A percentile compares a stretch with the other conserved stretches of the same genome.
phyloP scores from a whole-genome alignment of 2,329 filamentous ascomycete genomes.

The Salinomyces thailandicus region DNA sequence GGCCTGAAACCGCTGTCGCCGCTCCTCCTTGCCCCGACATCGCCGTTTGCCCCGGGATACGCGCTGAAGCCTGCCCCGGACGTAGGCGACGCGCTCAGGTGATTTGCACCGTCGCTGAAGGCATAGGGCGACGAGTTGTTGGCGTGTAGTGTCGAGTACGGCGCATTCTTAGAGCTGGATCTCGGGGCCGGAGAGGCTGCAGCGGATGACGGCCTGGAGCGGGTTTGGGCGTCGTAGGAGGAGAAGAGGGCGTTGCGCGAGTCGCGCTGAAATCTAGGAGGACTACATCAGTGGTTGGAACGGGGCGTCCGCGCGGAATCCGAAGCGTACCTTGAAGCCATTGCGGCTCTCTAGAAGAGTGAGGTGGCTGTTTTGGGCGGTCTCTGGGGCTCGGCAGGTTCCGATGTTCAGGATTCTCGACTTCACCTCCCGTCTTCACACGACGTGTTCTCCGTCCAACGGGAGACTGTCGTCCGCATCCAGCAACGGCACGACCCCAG shows the following conservation, averaged over 20 bases:
- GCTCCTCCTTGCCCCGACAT: conserved; percentile 11
- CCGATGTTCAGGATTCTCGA: too few relatives aligned
- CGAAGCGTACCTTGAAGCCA: conserved; percentile 5
- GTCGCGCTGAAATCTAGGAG: conserved; percentile 25
- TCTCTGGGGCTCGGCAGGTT: background rate
- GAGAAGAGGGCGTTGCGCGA: conserved; percentile 33
- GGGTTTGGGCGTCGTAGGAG: conserved; percentile 25
- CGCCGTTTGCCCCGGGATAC: conserved; percentile 19
- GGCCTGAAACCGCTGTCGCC: conserved; percentile 25
- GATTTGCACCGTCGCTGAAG: conserved; percentile 8
- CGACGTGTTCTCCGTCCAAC: too few relatives aligned
- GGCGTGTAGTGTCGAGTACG: conserved; percentile 14
- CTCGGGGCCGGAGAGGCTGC: conserved; percentile 17
- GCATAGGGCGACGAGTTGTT: conserved; percentile 15
- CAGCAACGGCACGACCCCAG: too few relatives aligned
- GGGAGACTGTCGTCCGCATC: too few relatives aligned
- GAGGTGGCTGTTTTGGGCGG: background rate
- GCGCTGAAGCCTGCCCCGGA: conserved; percentile 17
- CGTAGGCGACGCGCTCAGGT: conserved; percentile 10
- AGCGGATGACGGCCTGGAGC: conserved; percentile 23
- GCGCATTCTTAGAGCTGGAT: conserved; percentile 14
- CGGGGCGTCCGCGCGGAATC: background rate
- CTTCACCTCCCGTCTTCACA: too few relatives aligned
- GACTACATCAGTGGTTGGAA: background rate
- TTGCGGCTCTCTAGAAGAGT: background rate